Evolutionary conservation across 495 filamentous ascomycete genomes (phyloP), one percentile per base, ranked within the genome.

Genomic region (Delitschia confertaspora): DNA sequence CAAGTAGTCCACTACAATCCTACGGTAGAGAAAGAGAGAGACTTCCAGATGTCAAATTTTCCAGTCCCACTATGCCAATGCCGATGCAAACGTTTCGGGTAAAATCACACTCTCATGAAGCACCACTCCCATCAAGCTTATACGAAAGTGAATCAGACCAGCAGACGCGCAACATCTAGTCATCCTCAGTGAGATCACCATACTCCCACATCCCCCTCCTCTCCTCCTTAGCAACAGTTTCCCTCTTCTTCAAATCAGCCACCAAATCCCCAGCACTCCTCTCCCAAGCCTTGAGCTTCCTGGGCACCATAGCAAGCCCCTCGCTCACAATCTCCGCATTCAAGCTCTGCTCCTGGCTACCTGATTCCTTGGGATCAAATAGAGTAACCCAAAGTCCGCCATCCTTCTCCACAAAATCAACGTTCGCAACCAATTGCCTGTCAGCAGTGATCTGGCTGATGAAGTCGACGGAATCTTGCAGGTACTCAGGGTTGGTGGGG

Each of bases 151-250:
- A n/a, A n/a, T n/a, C n/a, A n/a, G n/a, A n/a, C n/a, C n/a, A n/a
- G n/a, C n/a, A n/a, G n/a, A n/a, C n/a, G n/a, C n/a, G n/a, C n/a
- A n/a, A n/a, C 36, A 17, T 39, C 43, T 51, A 51, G 43, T 79
- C 85, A 63, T 94, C 88, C 67, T 89, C 86, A 11, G 82, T 88
- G 61, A 93, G 68, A 65, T 96, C 93, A 44, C 93, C 93, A 67
- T 96, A 96, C 70, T 96, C 88, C 88, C 88, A 96, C 71, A 95
- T 89, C 6, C 93, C 93, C 40, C 76, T 70, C 43, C 83, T 75
- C 47, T 76, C 76, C 6, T 70, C 62, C 71, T 85, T 91, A 3
- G 93, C 91, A 64, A 78, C 70, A 11, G 72, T 65, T 67, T 94
- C 79, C 43, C 75, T 74, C 55, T 73, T 70, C 47, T 68, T 76